Base-by-base conservation (phyloP, 805 yeast genomes). In the Phaffomyces thermotolerans region DNA sequence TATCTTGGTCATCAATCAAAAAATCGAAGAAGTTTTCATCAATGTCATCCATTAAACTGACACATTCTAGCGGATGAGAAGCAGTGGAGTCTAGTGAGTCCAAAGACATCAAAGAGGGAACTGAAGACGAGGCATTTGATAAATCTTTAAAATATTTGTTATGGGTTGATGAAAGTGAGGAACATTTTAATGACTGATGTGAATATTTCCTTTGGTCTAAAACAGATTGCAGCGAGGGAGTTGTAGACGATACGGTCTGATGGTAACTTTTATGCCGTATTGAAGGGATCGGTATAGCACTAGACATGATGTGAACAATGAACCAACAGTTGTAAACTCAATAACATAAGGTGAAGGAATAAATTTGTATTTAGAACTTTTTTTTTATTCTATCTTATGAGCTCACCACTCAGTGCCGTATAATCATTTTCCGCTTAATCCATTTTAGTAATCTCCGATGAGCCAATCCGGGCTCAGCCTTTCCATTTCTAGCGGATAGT, bases 141-240 rank as follows among this genome's bases (percentile, higher is more conserved):
- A 18, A 22, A n/a, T 17, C 23, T n/a, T 25, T 34, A 4, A 24
- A 20, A 35, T 10, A 7, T n/a, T 24, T 42, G 34, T 8, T 39
- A 15, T 37, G 37, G 17, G 22, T 35, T 12, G 47, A 25, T n/a
- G 48, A 32, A 10, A 44, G 34, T 12, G 39, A 41, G 22, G 43
- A 24, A 9, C 42, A 27, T 41, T 43, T 27, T 10, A 46, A 37
- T 31, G 43, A 48, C 34, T 43, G 44, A 17, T 47, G 40, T 6
- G 49, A 40, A 24, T 47, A 45, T 17, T 49, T 52, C 13, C 41
- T 36, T 43, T 57, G 59, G 31, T 50, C 51, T 20, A 55, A 35
- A 7, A 54, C 52, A 4, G 54, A 52, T 23, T 52, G 57, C 7
- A 56, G 40, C 4, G 59, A 56, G 3, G 60, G 59, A 13, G 56